phyloP scores from a whole-genome alignment of 2,329 filamentous ascomycete species.

The Biscogniauxia marginata region DNA sequence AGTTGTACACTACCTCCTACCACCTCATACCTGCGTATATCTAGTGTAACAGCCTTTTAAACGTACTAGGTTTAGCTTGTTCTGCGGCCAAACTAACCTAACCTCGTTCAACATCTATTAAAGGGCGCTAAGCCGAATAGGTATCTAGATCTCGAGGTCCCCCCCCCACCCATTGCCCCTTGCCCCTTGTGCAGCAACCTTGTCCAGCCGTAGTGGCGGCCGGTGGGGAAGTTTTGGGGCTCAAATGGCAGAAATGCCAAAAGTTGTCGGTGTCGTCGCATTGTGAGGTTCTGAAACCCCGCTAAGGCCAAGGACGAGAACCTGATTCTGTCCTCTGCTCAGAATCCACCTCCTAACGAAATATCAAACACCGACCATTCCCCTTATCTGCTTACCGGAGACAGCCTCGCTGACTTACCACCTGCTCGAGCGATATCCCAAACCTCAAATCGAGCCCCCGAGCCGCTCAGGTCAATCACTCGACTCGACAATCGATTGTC shows the following conservation, averaged over 20 bases:
- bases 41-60: neutral
- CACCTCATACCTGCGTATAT: too few species aligned
- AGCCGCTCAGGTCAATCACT: too few species aligned
- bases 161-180: too few species aligned
- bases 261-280: constrained; percentile 9
- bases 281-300: constrained; percentile 18
- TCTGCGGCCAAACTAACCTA: too few species aligned
- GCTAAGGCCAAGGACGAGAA: constrained; percentile 9
- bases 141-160: neutral
- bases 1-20: too few species aligned
- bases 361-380: neutral
- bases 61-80: neutral
- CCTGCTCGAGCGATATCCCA: too few species aligned
- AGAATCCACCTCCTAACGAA: neutral
- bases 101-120: neutral
- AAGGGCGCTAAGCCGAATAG: neutral
- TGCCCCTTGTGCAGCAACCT: neutral
- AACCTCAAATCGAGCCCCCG: too few species aligned
- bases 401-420: too few species aligned
- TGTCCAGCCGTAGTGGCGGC: neutral
- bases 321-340: neutral
- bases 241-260: neutral
- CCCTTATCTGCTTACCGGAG: too few species aligned
- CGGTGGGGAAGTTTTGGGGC: neutral
- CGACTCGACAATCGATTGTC: neutral